Percentiles rank a stretch among this genome's conserved stretches.
Evolutionary conservation across 2,329 filamentous ascomycete species (phyloP).

Genomic region (Neophaeococcomyces aloes): DNA sequence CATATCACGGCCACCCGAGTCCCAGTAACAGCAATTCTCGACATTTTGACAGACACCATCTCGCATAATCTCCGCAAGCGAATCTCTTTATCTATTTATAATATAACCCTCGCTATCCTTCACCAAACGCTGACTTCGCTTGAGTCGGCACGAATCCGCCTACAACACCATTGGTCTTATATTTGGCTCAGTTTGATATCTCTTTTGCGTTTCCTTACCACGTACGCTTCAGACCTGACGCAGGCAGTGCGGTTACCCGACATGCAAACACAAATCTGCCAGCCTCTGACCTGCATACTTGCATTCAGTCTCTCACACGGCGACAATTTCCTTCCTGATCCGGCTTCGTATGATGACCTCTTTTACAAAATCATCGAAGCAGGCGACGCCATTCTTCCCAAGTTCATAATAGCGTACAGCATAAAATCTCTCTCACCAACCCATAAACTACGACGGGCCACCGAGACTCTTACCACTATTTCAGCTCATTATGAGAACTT

Average conservation of each 20-base stretch:
- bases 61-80: slow-evolving; percentile 85
- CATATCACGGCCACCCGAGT: slow-evolving; percentile 61
- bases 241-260: slow-evolving; percentile 47
- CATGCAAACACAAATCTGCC: slow-evolving; percentile 59
- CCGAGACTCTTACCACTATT: slow-evolving; percentile 64
- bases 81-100: slow-evolving; percentile 77
- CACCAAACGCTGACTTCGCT: slow-evolving; percentile 75
- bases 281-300: slow-evolving; percentile 69
- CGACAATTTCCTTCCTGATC: slow-evolving; percentile 80
- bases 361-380: slow-evolving; percentile 98
- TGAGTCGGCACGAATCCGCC: slow-evolving; percentile 66
- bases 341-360: slow-evolving; percentile 82
- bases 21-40: slow-evolving; percentile 65
- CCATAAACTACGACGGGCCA: slow-evolving; percentile 21
- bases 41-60: slow-evolving; percentile 79
- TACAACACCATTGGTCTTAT: slow-evolving; percentile 89
- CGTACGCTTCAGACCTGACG: slow-evolving; percentile 65
- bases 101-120: slow-evolving; percentile 67
- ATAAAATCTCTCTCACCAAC: slow-evolving; percentile 17
- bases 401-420: slow-evolving; percentile 68
- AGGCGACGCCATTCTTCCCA: slow-evolving; percentile 52
- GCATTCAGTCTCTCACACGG: slow-evolving; percentile 78
- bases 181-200: slow-evolving; percentile 83
- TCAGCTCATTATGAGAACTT: slow-evolving; percentile 79
- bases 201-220: slow-evolving; percentile 80